Evolutionary conservation across 2,329 filamentous ascomycete genomes (phyloP).

Genomic region (Xylariaceae sp.): DNA sequence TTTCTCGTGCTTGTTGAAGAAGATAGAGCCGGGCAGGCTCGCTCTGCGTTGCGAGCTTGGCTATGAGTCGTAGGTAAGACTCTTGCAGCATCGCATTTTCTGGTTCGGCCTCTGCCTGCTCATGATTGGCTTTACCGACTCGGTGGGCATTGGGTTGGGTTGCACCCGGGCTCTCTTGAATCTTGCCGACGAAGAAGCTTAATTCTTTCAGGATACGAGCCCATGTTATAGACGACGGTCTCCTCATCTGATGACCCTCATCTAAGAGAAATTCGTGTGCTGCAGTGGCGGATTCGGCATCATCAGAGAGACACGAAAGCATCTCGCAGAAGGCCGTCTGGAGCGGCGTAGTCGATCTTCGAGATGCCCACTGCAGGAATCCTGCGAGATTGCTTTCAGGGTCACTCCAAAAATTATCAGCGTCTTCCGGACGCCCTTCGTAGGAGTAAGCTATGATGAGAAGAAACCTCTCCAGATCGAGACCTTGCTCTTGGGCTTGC

Average conservation of each 20-base stretch:
- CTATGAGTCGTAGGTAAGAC: slow-evolving; percentile 83
- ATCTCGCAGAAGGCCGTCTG: slow-evolving; percentile 97
- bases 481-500: slow-evolving; percentile 60
- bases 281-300: slow-evolving; percentile 74
- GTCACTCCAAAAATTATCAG: slow-evolving; percentile 87
- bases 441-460: slow-evolving; percentile 90
- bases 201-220: slow-evolving; percentile 88
- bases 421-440: slow-evolving; percentile 77
- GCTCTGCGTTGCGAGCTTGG: slow-evolving; percentile 75
- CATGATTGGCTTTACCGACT: slow-evolving; percentile 55
- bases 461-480: slow-evolving; percentile 83
- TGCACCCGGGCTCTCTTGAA: slow-evolving; percentile 65
- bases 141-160: slow-evolving; percentile 52
- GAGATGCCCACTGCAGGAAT: slow-evolving; percentile 96
- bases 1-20: slow-evolving; percentile 59
- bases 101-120: slow-evolving; percentile 75
- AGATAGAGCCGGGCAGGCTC: slow-evolving; percentile 69
- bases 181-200: slow-evolving; percentile 74
- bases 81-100: slow-evolving; percentile 97
- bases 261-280: slow-evolving; percentile 89
- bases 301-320: slow-evolving; percentile 81
- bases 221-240: slow-evolving; percentile 85
- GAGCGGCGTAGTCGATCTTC: slow-evolving; percentile 89
- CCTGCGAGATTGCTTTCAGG: slow-evolving; percentile 89
- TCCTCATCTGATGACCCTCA: slow-evolving; percentile 73